Conservation (phyloP, 2,329 filamentous ascomycete species). For the Penicillium sp. region DNA sequence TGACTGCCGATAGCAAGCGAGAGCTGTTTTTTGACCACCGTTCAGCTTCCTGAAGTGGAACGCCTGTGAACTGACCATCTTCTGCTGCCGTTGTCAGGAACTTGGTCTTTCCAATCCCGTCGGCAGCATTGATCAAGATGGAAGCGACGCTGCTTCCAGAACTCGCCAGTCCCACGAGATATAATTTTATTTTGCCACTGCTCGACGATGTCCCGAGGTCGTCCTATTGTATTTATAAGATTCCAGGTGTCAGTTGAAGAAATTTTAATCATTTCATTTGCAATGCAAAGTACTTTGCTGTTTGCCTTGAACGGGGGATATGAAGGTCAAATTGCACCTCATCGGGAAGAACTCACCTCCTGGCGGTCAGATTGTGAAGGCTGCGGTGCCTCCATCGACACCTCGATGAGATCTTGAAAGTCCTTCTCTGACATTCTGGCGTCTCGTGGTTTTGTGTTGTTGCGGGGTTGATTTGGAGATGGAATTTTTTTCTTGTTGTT, state of each 20-base stretch:
- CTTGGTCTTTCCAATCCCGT: not conserved
- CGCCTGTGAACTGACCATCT: not conserved
- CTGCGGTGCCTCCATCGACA: not conserved
- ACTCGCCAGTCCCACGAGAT: conserved; percentile 29
- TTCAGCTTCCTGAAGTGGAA: not conserved
- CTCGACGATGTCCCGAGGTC: conserved; percentile 25
- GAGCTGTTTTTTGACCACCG: conserved; percentile 25
- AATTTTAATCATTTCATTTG: not conserved
- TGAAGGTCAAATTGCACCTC: not conserved
- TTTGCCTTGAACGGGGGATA: not conserved
- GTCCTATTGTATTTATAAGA: conserved; percentile 25
- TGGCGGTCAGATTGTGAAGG: not conserved
- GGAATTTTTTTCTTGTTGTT: not conserved
- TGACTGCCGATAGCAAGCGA: conserved; percentile 27
- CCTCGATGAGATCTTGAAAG: not conserved
- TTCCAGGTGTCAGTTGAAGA: not conserved
- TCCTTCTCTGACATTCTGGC: not conserved
- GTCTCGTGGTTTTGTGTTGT: not conserved
- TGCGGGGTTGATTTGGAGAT: not conserved
- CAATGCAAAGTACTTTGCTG: not conserved
- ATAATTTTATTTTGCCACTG: conserved; percentile 29
- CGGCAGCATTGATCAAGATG: not conserved
- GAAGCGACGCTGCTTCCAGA: conserved; percentile 13
- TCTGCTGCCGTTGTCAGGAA: not conserved
- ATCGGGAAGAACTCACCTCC: not conserved